These are phyloP conservation scores for Septoria linicola DNA, from an alignment of 2,329 filamentous ascomycete species.

Conservation along the genomic window DNA sequence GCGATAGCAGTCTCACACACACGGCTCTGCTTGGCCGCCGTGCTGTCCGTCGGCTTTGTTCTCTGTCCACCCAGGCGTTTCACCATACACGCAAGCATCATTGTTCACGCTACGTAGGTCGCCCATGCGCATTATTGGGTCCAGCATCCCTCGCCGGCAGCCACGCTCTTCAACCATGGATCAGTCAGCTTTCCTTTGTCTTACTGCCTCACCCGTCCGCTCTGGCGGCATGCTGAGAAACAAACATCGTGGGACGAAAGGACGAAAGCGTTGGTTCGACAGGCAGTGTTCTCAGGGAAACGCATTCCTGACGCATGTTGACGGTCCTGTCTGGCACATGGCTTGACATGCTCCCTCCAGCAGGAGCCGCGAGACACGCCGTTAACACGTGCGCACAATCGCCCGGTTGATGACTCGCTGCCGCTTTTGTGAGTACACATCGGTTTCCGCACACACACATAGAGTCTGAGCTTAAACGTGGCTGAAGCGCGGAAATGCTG, in stretches of 20 bases:
- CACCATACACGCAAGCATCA: constrained; percentile 20
- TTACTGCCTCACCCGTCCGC: constrained; percentile 18
- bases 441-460: constrained; percentile 4
- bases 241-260: constrained; percentile 13
- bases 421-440: not conserved
- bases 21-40: constrained; percentile 6
- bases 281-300: constrained; percentile 14
- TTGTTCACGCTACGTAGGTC: constrained; percentile 11
- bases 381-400: not conserved
- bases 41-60: constrained; percentile 10
- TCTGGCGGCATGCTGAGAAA: constrained; percentile 7
- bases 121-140: constrained; percentile 9
- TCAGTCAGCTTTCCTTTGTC: constrained; percentile 21
- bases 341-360: constrained; percentile 4
- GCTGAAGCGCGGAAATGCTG: not conserved
- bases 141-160: constrained; percentile 18
- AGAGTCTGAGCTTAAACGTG: constrained; percentile 5
- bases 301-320: constrained; percentile 8
- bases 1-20: constrained; percentile 9
- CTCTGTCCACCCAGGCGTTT: constrained; percentile 14
- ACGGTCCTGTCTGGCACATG: constrained; percentile 5
- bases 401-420: not conserved
- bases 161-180: constrained; percentile 17
- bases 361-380: constrained; percentile 9
- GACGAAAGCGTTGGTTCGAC: constrained; percentile 13